phyloP scores from a whole-genome alignment of 2,329 filamentous ascomycete species.

The Diaporthe ilicicola region DNA sequence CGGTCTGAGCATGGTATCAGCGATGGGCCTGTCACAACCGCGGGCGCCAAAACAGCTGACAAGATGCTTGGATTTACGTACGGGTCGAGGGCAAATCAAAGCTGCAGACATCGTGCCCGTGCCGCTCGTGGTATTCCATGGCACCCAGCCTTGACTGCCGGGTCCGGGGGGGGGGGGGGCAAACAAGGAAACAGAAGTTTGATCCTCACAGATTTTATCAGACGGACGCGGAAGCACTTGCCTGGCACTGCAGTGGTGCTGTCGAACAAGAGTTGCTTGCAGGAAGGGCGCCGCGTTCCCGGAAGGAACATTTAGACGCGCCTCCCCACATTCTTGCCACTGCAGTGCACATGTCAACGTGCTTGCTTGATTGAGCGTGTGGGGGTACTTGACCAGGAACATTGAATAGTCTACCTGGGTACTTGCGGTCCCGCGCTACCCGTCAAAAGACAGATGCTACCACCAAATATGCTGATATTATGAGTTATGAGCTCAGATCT shows the following conservation, averaged over 20 bases:
- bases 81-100: slow-evolving; percentile 64
- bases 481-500: neutral
- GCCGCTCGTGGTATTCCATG: slow-evolving; percentile 68
- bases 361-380: too few relatives aligned
- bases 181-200: neutral
- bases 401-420: neutral
- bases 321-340: slow-evolving; percentile 13
- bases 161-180: neutral
- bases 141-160: neutral
- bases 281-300: neutral
- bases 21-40: neutral
- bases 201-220: neutral
- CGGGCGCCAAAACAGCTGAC: slow-evolving; percentile 25
- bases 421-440: neutral
- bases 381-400: slow-evolving; percentile 23
- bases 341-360: neutral
- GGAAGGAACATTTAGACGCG: slow-evolving; percentile 15
- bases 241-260: neutral
- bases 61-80: slow-evolving; percentile 45
- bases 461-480: neutral
- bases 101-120: slow-evolving; percentile 68
- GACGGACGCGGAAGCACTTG: neutral
- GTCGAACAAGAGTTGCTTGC: neutral
- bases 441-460: neutral
- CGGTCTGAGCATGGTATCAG: slow-evolving; percentile 62